These are phyloP conservation scores for Phaeosphaeriaceae sp. DNA, from an alignment of 2,329 filamentous ascomycete species.

Conservation along the genomic window DNA sequence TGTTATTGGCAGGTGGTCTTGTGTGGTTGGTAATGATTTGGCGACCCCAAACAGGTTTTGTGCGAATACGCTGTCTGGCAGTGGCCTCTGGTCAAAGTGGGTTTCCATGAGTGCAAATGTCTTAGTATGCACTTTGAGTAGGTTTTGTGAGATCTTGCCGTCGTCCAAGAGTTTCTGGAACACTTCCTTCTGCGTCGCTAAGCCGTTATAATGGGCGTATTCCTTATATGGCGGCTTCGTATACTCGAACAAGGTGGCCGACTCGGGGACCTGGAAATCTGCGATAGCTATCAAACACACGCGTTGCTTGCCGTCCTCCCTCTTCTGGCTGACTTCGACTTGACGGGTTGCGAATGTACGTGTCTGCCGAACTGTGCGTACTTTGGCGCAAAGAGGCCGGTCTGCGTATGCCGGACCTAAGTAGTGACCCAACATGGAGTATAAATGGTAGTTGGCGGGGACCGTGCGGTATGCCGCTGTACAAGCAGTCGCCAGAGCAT, in stretches of 20 bases:
- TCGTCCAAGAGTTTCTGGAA: conserved; percentile 5
- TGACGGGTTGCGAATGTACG: conserved; percentile 58
- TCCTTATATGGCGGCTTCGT: conserved; percentile 43
- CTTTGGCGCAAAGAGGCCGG: conserved; percentile 47
- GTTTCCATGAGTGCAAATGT: conserved; percentile 39
- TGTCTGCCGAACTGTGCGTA: conserved; percentile 52
- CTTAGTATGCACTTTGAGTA: conserved; percentile 25
- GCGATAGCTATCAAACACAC: conserved; percentile 53
- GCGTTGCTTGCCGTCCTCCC: conserved; percentile 45
- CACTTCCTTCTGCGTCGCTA: conserved; percentile 7
- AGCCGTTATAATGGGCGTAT: conserved; percentile 36
- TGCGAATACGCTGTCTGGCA: conserved; percentile 50
- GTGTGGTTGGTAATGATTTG: conserved; percentile 42
- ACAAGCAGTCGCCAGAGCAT: conserved; percentile 50
- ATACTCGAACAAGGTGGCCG: conserved; percentile 46
- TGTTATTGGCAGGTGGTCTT: conserved; percentile 49
- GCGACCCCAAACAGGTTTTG: conserved; percentile 55
- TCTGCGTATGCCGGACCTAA: conserved; percentile 55
- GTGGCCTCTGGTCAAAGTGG: conserved; percentile 48
- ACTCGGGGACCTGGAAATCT: conserved; percentile 57
- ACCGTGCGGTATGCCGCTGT: conserved; percentile 53
- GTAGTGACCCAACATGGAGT: conserved; percentile 57
- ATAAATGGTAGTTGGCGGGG: conserved; percentile 49
- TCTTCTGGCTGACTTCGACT: conserved; percentile 55
- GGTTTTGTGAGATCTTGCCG: conserved; percentile 21